Base-by-base conservation (phyloP, 2,329 filamentous ascomycete genomes). In the Aspergillus ibericus region DNA sequence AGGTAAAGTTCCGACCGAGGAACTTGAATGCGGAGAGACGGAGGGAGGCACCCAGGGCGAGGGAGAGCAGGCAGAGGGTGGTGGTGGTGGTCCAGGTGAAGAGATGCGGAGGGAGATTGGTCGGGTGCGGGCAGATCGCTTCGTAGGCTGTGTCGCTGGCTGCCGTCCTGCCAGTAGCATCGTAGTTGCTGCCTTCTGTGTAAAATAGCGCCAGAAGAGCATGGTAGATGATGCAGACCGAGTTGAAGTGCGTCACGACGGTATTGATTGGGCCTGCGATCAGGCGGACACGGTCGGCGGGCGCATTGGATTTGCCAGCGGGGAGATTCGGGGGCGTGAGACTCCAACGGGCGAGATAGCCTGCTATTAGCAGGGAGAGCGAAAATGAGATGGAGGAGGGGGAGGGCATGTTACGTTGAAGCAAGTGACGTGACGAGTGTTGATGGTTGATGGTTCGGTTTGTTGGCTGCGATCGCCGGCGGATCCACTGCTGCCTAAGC, bases 1-100 rank as follows among this genome's bases (percentile, higher is more conserved):
- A 86, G 0, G 83, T 85, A 63, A 85, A 85, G 57, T 82, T 78
- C 9, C 68, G 72, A 1, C 83, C 83, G 0, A 85, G 74, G 0
- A 75, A 68, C 0, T 71, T 68, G 62, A 78, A 84, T 0, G 82
- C 76, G 0, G 72, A 49, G 2, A 78, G 64, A 0, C 76, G 71
- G n/a, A 77, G 46, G 2, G 53, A 58, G 0, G 66, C 64, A 9
- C 70, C 61, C 5, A 70, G 1, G 7, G 58, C 62, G 5, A 74
- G 63, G 3, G 66, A 12, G 1, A 57, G 1, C 1, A 75, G 48
- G 16, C 53, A 63, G 18, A 59, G 9, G 9, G 53, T 42, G 2
- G 62, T 67, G 15, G 53, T 49, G 0, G 29, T 7, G 34, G 53
- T 69, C 69, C 70, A 75, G 27, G 66, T 63, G 51, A 75, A 68